Evolutionary conservation across 345 rosid species (phyloP).

Genomic region (Brassica incana): DNA sequence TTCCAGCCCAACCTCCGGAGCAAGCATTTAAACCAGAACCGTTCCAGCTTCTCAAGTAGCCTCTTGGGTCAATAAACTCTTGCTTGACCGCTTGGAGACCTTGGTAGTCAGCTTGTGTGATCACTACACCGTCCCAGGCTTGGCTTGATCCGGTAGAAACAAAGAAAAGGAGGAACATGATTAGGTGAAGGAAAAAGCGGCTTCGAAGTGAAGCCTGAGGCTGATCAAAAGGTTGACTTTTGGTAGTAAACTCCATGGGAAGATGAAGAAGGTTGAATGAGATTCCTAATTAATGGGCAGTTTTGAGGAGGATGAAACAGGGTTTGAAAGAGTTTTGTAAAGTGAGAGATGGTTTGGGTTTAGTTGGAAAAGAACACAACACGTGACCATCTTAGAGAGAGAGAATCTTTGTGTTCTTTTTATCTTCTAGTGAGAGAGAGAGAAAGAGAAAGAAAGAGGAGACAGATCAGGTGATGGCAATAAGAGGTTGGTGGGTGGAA

Average conservation of each 20-base stretch:
- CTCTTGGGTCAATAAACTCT: conserved; percentile 68
- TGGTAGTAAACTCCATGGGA: conserved; percentile 20
- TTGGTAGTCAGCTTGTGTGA: conserved; percentile 69
- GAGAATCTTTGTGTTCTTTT: conserved; percentile 43
- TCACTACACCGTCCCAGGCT: conserved; percentile 70
- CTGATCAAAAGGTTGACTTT: conserved; percentile 20
- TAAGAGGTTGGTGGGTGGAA: conserved; percentile 35
- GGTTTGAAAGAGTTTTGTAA: conserved; percentile 46
- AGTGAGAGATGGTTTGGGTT: conserved; percentile 28
- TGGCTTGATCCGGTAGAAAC: conserved; percentile 41
- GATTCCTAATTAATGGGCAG: background rate
- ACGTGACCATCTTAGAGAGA: conserved; percentile 49
- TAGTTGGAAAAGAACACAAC: conserved; percentile 39
- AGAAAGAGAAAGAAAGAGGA: conserved; percentile 18
- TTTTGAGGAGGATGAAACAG: conserved; percentile 38
- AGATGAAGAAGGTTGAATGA: background rate
- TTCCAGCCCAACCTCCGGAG: conserved; percentile 88
- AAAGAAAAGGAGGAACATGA: conserved; percentile 1
- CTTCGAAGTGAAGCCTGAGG: background rate
- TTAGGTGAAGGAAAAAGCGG: conserved; percentile 24
- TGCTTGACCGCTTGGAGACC: conserved; percentile 71
- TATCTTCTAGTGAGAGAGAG: conserved; percentile 32
- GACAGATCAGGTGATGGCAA: conserved; percentile 41
- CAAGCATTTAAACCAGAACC: conserved; percentile 69
- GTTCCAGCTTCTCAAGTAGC: conserved; percentile 79